phyloP scores from a whole-genome alignment of 2,329 filamentous ascomycete genomes.

The Microascus cirrosus region DNA sequence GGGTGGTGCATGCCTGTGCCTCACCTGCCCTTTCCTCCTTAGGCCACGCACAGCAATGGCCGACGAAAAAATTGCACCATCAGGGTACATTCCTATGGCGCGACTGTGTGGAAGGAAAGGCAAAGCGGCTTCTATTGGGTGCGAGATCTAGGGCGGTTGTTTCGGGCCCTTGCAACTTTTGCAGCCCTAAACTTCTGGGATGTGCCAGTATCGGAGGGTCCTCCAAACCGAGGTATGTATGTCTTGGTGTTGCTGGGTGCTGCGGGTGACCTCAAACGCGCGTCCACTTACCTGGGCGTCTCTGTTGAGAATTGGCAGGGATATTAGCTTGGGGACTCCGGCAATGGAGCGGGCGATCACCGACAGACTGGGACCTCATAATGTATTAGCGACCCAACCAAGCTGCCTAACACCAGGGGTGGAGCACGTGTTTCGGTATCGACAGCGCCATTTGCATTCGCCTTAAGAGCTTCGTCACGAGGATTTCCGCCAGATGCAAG shows the following conservation, averaged over 20 bases:
- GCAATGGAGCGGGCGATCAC: neutral
- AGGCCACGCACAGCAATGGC: neutral
- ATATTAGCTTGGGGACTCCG: neutral
- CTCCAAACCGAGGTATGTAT: neutral
- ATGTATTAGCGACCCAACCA: neutral
- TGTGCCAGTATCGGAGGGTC: neutral
- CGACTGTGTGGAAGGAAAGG: neutral
- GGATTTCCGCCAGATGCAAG: neutral
- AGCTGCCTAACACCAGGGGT: neutral
- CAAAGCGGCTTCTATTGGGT: neutral
- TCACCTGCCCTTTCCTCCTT: neutral
- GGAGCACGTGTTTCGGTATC: neutral
- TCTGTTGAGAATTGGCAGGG: neutral
- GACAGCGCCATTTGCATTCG: neutral
- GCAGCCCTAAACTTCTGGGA: neutral
- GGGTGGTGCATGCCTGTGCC: neutral
- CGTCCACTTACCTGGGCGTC: neutral
- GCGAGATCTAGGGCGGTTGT: neutral
- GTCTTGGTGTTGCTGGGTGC: neutral
- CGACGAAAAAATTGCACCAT: neutral
- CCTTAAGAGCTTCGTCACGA: neutral
- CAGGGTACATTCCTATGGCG: neutral
- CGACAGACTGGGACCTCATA: neutral
- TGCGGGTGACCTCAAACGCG: neutral
- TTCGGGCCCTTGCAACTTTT: neutral